Evolutionary conservation across 176 grass and related monocot genomes (phyloP), one percentile per base, ranked within the genome.

Genomic region (Lolium rigidum): DNA sequence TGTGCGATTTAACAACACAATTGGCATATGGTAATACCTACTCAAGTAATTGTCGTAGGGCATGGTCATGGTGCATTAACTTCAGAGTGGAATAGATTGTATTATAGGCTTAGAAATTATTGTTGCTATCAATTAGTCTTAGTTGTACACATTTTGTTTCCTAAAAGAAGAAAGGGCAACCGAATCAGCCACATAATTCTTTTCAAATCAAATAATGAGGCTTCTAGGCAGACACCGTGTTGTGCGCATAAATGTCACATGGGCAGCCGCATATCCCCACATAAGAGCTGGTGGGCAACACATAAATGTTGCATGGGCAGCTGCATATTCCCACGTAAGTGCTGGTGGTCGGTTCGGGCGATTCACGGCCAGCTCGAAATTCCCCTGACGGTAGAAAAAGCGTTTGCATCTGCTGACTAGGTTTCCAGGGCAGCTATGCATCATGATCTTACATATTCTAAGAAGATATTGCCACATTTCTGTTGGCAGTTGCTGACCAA

Each of bases 291-390:
- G 22, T 75, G 72, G 71, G 26, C 2, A 66, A 37, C 63, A 65
- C 62, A 66, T 66, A 75, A 75, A 75, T 75, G 48, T 52, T 51
- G 28, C 47, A 75, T 26, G 71, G 22, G 47, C 46, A 51, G 71
- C 14, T 38, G 39, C 39, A 46, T 44, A 21, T 70, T 18, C 18
- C 20, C 24, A 28, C 24, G 18, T 51, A 75, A 75, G 21, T n/a
- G 47, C 71, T 50, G 11, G 44, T 74, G 26, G 26, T 28, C 26
- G 26, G 26, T 28, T 28, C 26, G 26, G 26, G 26, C 26, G 2
- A 28, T 28, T 28, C 26, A 28, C 26, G 26, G 26, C 26, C 26
- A 28, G 26, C 26, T 28, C 26, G 26, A 1, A 28, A 28, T 28
- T 28, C 22, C 7, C 7, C 71, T 26, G 21, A 50, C 4, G 9